Percentiles rank a stretch among this genome's conserved stretches.
Evolutionary conservation across 305 asterid genomes (phyloP).

Genomic region (Fraxinus angustifolia): DNA sequence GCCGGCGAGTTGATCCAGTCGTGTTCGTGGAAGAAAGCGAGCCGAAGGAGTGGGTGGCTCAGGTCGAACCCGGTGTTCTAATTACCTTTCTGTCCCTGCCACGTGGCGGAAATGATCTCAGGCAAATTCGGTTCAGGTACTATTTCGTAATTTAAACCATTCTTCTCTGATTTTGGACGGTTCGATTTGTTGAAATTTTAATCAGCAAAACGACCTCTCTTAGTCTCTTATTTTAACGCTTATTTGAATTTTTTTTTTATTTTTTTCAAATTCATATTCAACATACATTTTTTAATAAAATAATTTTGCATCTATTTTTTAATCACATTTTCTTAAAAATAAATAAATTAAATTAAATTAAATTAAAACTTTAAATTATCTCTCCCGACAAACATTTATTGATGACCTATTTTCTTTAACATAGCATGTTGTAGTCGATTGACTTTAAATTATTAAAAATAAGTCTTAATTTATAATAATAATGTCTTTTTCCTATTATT

Average conservation of each 20-base stretch:
- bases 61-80: constrained; percentile 93
- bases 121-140: constrained; percentile 91
- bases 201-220: not conserved
- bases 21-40: constrained; percentile 88
- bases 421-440: not conserved
- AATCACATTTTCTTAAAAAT: not conserved
- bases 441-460: not conserved
- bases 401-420: not conserved
- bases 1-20: constrained; percentile 76
- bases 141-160: constrained; percentile 10
- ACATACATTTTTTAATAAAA: too few relatives aligned
- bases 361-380: not conserved
- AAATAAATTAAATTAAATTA: too few relatives aligned
- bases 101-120: constrained; percentile 93
- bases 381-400: not conserved
- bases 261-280: not conserved
- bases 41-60: constrained; percentile 98
- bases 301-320: not conserved
- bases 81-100: constrained; percentile 90
- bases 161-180: not conserved
- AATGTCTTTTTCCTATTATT: not conserved
- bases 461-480: not conserved
- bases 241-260: too few relatives aligned
- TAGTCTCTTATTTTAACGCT: not conserved
- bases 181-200: constrained; percentile 8